Evolutionary conservation across 306 rosid species (phyloP), one percentile per base, ranked within the genome.

Genomic region (Cicer chorassanicum): DNA sequence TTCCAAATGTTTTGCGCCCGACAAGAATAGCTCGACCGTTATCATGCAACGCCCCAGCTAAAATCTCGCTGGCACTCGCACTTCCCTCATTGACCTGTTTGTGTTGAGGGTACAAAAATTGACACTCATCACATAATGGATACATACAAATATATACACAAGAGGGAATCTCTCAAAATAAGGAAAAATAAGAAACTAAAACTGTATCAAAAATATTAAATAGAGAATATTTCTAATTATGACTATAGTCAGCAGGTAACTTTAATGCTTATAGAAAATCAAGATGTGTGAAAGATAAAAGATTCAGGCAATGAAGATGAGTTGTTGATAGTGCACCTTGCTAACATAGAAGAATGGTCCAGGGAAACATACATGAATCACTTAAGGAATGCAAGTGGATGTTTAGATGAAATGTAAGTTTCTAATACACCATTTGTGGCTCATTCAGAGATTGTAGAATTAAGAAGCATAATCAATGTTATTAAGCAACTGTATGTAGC

Each of bases 31-130:
- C 98, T 24, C 97, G 84, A 68, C 95, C 95, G 8, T 94, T 94
- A 83, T 94, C 98, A 69, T 88, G 97, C 48, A 94, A 87, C 34
- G 98, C 98, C 78, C 98, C 98, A 1, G 96, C 97, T 81, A 94
- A 85, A 78, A 94, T 91, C 85, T 94, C 98, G 16, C 98, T 94
- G 59, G 98, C 97, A 81, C 97, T 94, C 12, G 98, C 98, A 44
- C 98, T 94, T 81, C 97, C 95, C 85, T 94, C 97, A n/a, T 94
- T 94, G 40, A 94, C 97, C 98, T 94, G 79, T 77, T 77, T 62
- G 63, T 94, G 79, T 77, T 62, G 59, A n/a, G 65, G 45, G 13
- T 24, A 7, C 50, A 63, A 64, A 69, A 59, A 34, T 8, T 29
- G 21, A 19, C 10, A 18, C 4, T 41, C 64, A 60, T 70, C 36